Evolutionary conservation across 208 protist genomes (phyloP), one percentile per base, ranked within the genome.

Genomic region (Leishmania guyanensis): DNA sequence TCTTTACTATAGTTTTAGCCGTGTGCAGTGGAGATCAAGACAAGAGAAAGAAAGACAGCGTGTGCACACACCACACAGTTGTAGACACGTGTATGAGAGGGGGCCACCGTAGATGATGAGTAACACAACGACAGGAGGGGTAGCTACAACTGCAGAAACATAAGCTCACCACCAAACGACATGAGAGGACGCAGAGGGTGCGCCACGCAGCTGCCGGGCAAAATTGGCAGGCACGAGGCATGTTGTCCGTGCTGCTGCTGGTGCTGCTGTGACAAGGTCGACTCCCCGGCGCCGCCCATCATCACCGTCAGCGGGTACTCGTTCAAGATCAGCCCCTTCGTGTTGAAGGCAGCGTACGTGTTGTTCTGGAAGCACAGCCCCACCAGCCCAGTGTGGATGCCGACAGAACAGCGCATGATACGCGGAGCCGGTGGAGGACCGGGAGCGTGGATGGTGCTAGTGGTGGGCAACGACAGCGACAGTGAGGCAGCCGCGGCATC

Each of bases 151-250:
- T 95, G 90, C 64, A 96, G 75, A 74, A 90, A 90, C 79, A 96
- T 79, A n/a, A 97, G 79, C 48, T 96, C 93, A 6, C 93, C 92
- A 26, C 92, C 92, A 73, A 91, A 91, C 8, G 90, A 82, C 88
- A 96, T 90, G 29, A 94, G 72, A 10, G 91, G 93, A 0, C 92
- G 89, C 43, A 97, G 81, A n/a, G 94, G 93, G 79, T 97, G 94
- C 29, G 89, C 87, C 16, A 86, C 84, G 77, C 86, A 95, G 81
- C 86, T 92, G 72, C 84, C 78, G 5, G 91, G 86, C 29, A 96
- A 39, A 39, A 77, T 71, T 12, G 80, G 54, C 72, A 43, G 48
- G 17, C 64, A 26, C 0, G 71, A 65, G 12, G 81, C 36, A 36
- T 60, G 70, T 4, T 69, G 36, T 20, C 65, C 77, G 22, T 75